Percentiles rank a stretch among this genome's conserved stretches.
Conservation (phyloP, 2,329 filamentous ascomycete genomes). For the Didymella segeticola region DNA sequence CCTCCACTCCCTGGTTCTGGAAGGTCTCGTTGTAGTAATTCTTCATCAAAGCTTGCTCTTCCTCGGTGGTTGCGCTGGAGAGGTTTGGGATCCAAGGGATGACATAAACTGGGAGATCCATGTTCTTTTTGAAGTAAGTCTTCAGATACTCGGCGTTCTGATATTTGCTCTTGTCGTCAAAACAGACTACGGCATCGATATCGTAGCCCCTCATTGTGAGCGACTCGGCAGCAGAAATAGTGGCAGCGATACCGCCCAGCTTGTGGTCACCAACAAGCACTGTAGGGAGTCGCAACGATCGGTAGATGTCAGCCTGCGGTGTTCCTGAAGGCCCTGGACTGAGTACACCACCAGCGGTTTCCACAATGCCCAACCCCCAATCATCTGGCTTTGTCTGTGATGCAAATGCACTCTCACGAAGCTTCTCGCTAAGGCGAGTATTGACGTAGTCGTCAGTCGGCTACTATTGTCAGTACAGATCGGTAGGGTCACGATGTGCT, state of each 20-base stretch:
- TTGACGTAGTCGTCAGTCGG: constrained; percentile 33
- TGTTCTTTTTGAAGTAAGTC: constrained; percentile 67
- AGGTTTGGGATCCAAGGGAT: constrained; percentile 65
- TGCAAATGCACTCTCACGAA: constrained; percentile 21
- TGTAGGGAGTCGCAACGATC: constrained; percentile 74
- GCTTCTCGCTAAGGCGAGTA: constrained; percentile 23
- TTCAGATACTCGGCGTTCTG: constrained; percentile 72
- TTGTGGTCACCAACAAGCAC: constrained; percentile 77
- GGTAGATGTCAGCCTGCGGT: constrained; percentile 79
- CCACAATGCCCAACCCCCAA: constrained; percentile 64
- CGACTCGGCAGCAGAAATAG: constrained; percentile 81
- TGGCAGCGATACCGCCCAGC: constrained; percentile 80
- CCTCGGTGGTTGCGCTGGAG: constrained; percentile 26
- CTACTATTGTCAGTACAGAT: constrained; percentile 15
- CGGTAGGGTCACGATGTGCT: neutral
- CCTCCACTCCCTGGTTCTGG: constrained; percentile 48
- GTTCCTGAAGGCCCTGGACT: constrained; percentile 79
- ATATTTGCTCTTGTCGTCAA: constrained; percentile 68
- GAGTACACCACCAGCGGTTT: constrained; percentile 83
- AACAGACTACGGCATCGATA: constrained; percentile 72
- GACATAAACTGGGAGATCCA: constrained; percentile 62
- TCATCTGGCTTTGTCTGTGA: constrained; percentile 1
- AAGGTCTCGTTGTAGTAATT: constrained; percentile 65
- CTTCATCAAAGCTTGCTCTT: constrained; percentile 65
- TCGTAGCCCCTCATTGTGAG: constrained; percentile 80